Evolutionary conservation across 1,284 basidiomycete species (phyloP), one percentile per base, ranked within the genome.

Genomic region (Entoloma clypeatum): DNA sequence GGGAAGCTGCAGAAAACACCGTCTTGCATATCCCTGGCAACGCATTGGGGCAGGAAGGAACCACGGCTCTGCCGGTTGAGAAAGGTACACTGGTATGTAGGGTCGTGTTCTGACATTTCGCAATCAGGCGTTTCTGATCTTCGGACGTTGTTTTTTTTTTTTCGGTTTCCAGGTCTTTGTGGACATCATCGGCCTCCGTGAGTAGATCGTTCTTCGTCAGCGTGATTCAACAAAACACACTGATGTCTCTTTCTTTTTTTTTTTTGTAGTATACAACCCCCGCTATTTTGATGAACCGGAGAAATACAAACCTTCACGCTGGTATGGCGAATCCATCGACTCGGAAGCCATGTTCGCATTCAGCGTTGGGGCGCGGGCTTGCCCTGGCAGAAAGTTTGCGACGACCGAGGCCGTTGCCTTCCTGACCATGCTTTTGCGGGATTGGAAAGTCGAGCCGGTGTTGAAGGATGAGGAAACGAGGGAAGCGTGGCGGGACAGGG

Each of bases 361-460:
- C 53, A 69, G 73, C 50, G 51, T 74, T 22, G 73, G 74, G 66
- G 67, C 73, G 7, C 68, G 78, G 3, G 65, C 69, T 2, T 80
- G 79, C 47, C 55, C 79, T 17, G 79, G 78, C 6, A 62, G 74
- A 9, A 74, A 70, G 49, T 80, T 80, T 44, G 72, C 76, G 3
- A 65, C 65, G 2, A 62, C 63, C 0, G 77, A 80, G 52, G 67
- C 66, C 3, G 70, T 78, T 13, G 70, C 65, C 38, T 74, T 77
- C 59, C 58, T 80, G 11, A 61, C 71, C 1, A 53, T 67, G 44
- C 45, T 80, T 2, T 52, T 79, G 33, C 64, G 73, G 7, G 77
- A 78, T 32, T 80, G 71, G 69, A 60, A 57, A 16, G 53, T 80
- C 4, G 62, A 69, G 36, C 71, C 74, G 2, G 34, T 68, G 5